Evolutionary conservation across 768 basidiomycete genomes (phyloP).

Genomic region (Basidioascus undulatus): DNA sequence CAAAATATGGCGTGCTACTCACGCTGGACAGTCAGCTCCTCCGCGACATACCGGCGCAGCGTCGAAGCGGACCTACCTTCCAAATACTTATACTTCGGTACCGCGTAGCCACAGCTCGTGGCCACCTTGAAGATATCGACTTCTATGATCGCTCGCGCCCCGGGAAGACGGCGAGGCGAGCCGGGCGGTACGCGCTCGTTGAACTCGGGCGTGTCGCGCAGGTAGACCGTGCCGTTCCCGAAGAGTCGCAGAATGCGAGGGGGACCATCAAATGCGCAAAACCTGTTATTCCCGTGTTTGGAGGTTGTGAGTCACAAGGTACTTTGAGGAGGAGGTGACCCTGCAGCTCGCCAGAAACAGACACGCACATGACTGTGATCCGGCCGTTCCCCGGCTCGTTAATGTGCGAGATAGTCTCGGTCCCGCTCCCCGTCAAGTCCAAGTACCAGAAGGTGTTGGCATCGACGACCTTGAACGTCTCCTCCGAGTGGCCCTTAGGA

Average conservation of each 20-base stretch:
- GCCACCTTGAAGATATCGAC: constrained; percentile 7
- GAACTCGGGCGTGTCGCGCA: constrained; percentile 4
- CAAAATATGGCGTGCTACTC: not conserved
- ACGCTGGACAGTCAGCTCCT: not conserved
- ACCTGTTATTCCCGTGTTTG: not conserved
- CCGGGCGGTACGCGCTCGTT: constrained; percentile 1
- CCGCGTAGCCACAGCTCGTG: constrained; percentile 5
- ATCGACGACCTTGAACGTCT: constrained; percentile 4
- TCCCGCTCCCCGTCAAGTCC: constrained; percentile 6
- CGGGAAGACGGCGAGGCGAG: constrained; percentile 4
- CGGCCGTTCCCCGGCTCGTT: constrained; percentile 8
- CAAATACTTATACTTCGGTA: constrained; percentile 5
- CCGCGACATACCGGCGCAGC: not conserved
- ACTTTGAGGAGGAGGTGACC: constrained; percentile 1
- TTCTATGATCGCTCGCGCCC: constrained; percentile 6
- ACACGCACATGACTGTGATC: constrained; percentile 10
- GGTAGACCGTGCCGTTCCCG: constrained; percentile 3
- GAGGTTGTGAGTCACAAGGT: not conserved
- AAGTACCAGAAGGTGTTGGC: constrained; percentile 4
- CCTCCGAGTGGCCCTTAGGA: not conserved
- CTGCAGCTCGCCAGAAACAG: no score
- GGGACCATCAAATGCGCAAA: constrained; percentile 3
- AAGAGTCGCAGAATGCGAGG: constrained; percentile 1
- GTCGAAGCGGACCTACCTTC: no score
- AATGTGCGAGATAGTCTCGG: constrained; percentile 10